Evolutionary conservation across 169 alveolate genomes (phyloP).

Genomic region (Amoebophrya sp.): DNA sequence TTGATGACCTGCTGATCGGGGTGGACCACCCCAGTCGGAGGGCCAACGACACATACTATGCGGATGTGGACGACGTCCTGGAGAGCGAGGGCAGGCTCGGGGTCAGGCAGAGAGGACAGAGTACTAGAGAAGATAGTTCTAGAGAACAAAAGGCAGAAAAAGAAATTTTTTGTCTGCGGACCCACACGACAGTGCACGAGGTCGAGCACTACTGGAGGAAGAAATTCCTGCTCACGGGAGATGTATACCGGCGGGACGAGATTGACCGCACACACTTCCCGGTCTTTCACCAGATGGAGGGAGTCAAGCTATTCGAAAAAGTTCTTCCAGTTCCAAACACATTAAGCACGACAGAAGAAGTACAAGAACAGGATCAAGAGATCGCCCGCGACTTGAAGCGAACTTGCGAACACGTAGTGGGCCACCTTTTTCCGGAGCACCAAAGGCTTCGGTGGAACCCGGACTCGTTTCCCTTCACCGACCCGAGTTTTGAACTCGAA

Average conservation of each 20-base stretch:
- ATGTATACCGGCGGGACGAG: conserved; percentile 60
- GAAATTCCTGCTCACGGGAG: conserved; percentile 18
- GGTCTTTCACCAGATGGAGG: conserved; percentile 43
- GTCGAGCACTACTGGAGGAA: background rate
- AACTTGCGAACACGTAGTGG: background rate
- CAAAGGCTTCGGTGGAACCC: background rate
- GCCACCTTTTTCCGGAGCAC: background rate
- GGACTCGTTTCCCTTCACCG: conserved; percentile 59
- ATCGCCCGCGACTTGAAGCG: background rate
- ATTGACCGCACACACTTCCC: conserved; percentile 64
- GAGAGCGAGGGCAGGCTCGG: too few species aligned
- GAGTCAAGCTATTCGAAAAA: background rate
- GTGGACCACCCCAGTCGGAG: background rate
- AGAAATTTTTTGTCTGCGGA: background rate
- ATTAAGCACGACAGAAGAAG: too few species aligned
- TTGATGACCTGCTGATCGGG: background rate
- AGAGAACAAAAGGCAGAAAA: too few species aligned
- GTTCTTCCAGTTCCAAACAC: too few species aligned
- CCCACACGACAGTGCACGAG: background rate
- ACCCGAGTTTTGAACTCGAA: conserved; percentile 57
- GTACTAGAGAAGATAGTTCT: too few species aligned
- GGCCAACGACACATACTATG: background rate
- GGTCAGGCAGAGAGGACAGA: too few species aligned
- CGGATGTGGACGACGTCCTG: background rate
- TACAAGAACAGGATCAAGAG: background rate